Evolutionary conservation across 805 yeast genomes (phyloP).

Genomic region (Saccharomycopsis sp.): DNA sequence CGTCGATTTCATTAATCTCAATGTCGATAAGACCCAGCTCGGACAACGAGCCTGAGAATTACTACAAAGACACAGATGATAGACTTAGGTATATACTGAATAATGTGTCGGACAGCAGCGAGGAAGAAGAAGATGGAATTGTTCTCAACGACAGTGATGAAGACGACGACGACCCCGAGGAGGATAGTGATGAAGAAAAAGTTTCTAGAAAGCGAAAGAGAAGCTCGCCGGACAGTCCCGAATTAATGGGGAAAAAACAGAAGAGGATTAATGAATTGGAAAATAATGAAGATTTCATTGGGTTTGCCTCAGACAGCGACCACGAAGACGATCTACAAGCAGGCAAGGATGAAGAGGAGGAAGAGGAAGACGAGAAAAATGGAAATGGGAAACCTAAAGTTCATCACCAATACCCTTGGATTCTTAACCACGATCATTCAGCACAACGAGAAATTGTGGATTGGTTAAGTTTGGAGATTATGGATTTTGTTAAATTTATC

Average conservation of each 20-base stretch:
- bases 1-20: too few species aligned
- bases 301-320: constrained; percentile 28
- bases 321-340: constrained; percentile 13
- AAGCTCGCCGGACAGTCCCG: not conserved
- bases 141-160: not conserved
- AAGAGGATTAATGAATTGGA: constrained; percentile 27
- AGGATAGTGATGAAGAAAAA: not conserved
- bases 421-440: constrained; percentile 69
- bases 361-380: constrained; percentile 25
- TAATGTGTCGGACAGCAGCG: too few species aligned
- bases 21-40: too few species aligned
- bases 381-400: constrained; percentile 11
- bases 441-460: constrained; percentile 71
- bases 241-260: not conserved
- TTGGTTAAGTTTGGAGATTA: constrained; percentile 81
- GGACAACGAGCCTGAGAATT: too few species aligned
- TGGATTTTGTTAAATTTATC: constrained; percentile 75
- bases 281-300: constrained; percentile 36
- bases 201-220: not conserved
- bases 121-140: not conserved
- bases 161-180: not conserved
- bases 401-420: constrained; percentile 51
- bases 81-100: too few species aligned
- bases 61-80: too few species aligned
- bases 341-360: constrained; percentile 26